These are phyloP conservation scores for Emericellopsis terricola DNA, from an alignment of 495 filamentous ascomycete species.

Conservation along the genomic window DNA sequence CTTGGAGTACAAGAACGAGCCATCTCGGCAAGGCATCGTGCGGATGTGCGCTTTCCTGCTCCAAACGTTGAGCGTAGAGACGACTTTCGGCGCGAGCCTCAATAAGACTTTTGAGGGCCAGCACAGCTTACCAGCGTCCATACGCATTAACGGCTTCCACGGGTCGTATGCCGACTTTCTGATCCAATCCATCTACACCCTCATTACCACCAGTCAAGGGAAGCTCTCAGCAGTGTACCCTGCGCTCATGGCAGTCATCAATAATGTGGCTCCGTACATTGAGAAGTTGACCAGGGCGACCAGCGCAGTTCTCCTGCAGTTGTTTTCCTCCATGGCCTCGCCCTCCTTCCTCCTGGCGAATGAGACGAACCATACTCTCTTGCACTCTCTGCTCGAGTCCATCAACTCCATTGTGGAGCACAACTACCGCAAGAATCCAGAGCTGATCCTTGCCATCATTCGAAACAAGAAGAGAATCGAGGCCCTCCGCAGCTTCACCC, in stretches of 20 bases:
- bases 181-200: conserved; percentile 78
- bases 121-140: conserved; percentile 64
- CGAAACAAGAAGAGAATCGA: conserved; percentile 72
- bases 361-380: conserved; percentile 71
- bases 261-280: conserved; percentile 76
- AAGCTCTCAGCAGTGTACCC: conserved; percentile 88
- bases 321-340: conserved; percentile 88
- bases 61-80: conserved; percentile 87
- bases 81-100: conserved; percentile 74
- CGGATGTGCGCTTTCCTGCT: conserved; percentile 94
- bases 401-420: conserved; percentile 80
- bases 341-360: conserved; percentile 91
- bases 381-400: conserved; percentile 71
- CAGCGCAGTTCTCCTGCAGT: conserved; percentile 67
- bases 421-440: conserved; percentile 46
- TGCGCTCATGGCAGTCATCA: conserved; percentile 77
- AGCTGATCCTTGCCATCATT: conserved; percentile 66
- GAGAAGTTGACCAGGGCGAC: conserved; percentile 57
- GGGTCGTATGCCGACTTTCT: conserved; percentile 91
- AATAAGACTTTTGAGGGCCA: conserved; percentile 83
- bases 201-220: conserved; percentile 84
- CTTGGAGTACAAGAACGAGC: conserved; percentile 67
- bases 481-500: conserved; percentile 73
- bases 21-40: conserved; percentile 79
- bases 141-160: conserved; percentile 66